A percentile compares a stretch with the other conserved stretches of the same genome.
phyloP scores from a whole-genome alignment of 768 basidiomycete species.

The Collybiopsis confluens region DNA sequence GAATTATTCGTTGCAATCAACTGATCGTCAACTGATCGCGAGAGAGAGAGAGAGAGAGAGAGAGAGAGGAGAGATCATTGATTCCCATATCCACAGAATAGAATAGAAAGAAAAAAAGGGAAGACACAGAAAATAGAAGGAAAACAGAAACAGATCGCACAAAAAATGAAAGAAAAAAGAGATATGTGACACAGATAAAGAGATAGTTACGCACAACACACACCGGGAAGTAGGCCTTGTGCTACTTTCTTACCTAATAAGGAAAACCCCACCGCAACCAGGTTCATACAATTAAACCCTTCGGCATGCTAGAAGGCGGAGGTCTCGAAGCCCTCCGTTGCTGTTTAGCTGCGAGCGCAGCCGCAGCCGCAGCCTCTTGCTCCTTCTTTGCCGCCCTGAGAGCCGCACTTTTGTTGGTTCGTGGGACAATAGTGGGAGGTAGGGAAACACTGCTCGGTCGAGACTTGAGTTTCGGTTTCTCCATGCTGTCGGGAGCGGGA shows the following conservation, averaged over 20 bases:
- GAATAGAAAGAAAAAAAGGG: neutral
- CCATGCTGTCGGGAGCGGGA: constrained; percentile 15
- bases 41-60: too few relatives aligned
- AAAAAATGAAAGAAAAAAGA: neutral
- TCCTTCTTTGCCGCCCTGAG: constrained; percentile 69
- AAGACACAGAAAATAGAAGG: neutral
- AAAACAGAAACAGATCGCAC: neutral
- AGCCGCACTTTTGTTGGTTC: constrained; percentile 71
- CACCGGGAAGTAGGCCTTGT: too few relatives aligned
- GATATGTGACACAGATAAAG: neutral
- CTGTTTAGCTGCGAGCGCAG: constrained; percentile 36
- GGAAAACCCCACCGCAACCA: neutral
- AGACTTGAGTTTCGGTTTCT: constrained; percentile 31
- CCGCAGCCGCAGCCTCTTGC: constrained; percentile 38
- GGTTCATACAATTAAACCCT: neutral
- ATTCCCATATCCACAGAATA: neutral
- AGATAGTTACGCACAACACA: too few relatives aligned
- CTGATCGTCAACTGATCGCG: too few relatives aligned
- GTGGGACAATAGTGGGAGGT: constrained; percentile 60
- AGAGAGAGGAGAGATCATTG: too few relatives aligned
- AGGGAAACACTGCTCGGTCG: constrained; percentile 52
- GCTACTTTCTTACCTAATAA: too few relatives aligned
- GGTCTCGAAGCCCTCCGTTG: constrained; percentile 3
- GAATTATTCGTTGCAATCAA: too few relatives aligned
- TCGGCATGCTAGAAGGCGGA: constrained; percentile 8